These are phyloP conservation scores for Hemerocallis citrina DNA, from an alignment of 106 monocot species.

Conservation along the genomic window DNA sequence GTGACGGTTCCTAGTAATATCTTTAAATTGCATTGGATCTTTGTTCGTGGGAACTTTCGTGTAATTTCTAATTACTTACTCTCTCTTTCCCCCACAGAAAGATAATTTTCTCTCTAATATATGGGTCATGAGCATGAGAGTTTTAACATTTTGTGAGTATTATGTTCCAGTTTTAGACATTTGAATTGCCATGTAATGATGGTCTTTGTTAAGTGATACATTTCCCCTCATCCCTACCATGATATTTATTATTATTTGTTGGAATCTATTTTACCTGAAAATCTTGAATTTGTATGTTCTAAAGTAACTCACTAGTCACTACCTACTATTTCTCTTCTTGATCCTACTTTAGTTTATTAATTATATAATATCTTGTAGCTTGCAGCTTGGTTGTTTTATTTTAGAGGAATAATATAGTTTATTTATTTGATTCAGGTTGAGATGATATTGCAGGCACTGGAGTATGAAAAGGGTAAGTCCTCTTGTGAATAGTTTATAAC, in stretches of 20 bases:
- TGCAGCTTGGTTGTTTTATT: neutral
- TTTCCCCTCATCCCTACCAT: neutral
- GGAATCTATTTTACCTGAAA: neutral
- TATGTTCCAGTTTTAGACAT: too few relatives aligned
- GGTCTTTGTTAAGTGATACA: neutral
- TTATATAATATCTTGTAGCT: neutral
- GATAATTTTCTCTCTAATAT: too few relatives aligned
- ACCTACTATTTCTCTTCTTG: too few relatives aligned
- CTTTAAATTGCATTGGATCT: too few relatives aligned
- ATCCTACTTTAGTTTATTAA: neutral
- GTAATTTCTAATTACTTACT: too few relatives aligned
- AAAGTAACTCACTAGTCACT: too few relatives aligned
- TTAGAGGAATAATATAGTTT: constrained; percentile 3
- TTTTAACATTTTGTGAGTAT: too few relatives aligned
- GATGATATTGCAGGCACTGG: constrained; percentile 99
- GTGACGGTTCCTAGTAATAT: too few relatives aligned
- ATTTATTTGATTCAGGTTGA: constrained; percentile 60
- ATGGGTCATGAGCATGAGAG: too few relatives aligned
- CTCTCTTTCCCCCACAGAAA: too few relatives aligned
- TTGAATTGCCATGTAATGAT: too few relatives aligned
- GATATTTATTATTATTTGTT: neutral
- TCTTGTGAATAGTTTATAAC: neutral
- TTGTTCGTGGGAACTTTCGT: too few relatives aligned
- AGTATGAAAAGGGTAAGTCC: constrained; percentile 83
- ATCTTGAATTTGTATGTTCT: neutral